Percentiles rank a stretch among this genome's conserved stretches.
Conservation (phyloP, 2,329 filamentous ascomycete genomes). For the Drechslerella coelobrocha region DNA sequence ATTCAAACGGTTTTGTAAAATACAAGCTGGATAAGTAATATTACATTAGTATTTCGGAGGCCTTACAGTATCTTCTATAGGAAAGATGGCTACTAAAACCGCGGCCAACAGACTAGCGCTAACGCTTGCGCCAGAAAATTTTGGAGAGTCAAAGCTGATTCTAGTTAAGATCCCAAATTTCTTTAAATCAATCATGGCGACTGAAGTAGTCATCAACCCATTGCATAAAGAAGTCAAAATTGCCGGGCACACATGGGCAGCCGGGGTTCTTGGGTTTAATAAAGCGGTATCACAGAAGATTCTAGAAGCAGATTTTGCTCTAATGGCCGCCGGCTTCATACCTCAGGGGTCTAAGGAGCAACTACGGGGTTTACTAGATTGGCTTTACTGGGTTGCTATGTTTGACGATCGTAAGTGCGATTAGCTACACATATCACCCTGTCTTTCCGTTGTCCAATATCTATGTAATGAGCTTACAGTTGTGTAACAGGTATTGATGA, state of each 20-base stretch:
- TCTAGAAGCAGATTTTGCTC: constrained; percentile 12
- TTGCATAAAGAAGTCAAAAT: constrained; percentile 1
- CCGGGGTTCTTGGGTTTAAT: constrained; percentile 1
- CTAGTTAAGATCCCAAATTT: constrained; percentile 9
- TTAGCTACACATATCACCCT: neutral
- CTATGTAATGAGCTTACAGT: neutral
- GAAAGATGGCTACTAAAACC: neutral
- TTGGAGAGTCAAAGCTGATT: neutral
- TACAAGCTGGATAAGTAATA: neutral
- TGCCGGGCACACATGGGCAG: neutral
- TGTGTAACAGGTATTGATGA: constrained; percentile 57
- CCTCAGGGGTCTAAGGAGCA: constrained; percentile 13
- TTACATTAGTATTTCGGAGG: neutral
- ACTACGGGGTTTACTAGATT: constrained; percentile 12
- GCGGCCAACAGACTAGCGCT: neutral
- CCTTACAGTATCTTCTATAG: neutral
- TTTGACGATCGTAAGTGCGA: constrained; percentile 30
- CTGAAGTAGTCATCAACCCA: constrained; percentile 5
- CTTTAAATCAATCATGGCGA: constrained; percentile 22
- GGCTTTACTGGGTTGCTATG: constrained; percentile 6
- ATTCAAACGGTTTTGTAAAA: neutral
- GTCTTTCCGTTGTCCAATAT: neutral
- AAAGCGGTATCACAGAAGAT: constrained; percentile 10
- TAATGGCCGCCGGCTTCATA: constrained; percentile 7
- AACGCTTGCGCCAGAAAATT: neutral